phyloP scores from a whole-genome alignment of 805 yeast genomes.

The Yamadazyma takamatsuzukensis region DNA sequence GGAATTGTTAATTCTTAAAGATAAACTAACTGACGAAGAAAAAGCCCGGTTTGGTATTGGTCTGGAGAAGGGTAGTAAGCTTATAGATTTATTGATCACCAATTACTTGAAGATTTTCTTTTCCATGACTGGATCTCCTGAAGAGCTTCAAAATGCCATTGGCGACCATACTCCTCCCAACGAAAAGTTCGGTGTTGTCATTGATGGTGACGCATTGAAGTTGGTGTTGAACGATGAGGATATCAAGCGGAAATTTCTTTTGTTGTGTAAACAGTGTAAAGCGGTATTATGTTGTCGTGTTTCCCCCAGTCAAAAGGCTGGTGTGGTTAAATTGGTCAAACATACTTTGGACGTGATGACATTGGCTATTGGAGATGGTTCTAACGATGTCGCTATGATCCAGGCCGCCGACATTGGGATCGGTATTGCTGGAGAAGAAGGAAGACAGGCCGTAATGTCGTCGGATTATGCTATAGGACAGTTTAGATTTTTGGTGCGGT shows the following conservation, averaged over 20 bases:
- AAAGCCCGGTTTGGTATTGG: conserved; percentile 16
- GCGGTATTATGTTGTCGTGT: conserved; percentile 86
- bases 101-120: conserved; percentile 55
- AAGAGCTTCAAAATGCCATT: conserved; percentile 51
- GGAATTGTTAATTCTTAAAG: conserved; percentile 63
- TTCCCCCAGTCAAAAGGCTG: conserved; percentile 83
- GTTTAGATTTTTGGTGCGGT: conserved; percentile 64
- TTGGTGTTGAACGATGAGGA: conserved; percentile 39
- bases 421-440: conserved; percentile 91
- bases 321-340: conserved; percentile 78
- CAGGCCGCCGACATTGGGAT: conserved; percentile 86
- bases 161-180: conserved; percentile 64
- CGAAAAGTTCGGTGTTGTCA: conserved; percentile 64
- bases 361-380: conserved; percentile 83
- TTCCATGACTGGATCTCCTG: conserved; percentile 52
- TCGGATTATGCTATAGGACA: conserved; percentile 86
- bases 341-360: conserved; percentile 77
- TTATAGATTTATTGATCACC: conserved; percentile 44
- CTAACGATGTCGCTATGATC: conserved; percentile 88
- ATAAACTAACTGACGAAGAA: conserved; percentile 26
- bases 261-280: conserved; percentile 74
- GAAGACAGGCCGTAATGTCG: conserved; percentile 85
- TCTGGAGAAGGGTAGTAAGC: conserved; percentile 20
- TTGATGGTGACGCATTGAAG: conserved; percentile 75
- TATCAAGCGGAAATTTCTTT: conserved; percentile 54